These are phyloP conservation scores for Lactarius hatsudake DNA, from an alignment of 768 basidiomycete genomes.

Conservation along the genomic window DNA sequence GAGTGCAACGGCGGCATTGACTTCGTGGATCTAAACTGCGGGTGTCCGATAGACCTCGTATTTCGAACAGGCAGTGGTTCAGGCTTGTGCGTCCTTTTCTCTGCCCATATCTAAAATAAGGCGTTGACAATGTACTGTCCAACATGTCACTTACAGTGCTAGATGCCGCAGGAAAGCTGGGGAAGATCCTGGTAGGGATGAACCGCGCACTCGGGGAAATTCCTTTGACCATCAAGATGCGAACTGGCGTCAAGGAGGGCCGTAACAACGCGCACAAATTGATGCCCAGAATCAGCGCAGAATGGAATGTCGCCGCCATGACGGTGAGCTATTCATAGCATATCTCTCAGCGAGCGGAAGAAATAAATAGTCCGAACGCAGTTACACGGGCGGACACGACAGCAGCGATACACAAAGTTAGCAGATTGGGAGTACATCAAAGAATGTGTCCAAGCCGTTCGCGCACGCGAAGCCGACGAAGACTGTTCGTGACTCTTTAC, in stretches of 20 bases:
- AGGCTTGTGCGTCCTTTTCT: slow-evolving; percentile 62
- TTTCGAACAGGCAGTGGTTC: slow-evolving; percentile 90
- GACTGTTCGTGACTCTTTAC: slow-evolving; percentile 47
- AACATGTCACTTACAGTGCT: slow-evolving; percentile 53
- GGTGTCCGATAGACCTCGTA: slow-evolving; percentile 96
- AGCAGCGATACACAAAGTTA: slow-evolving; percentile 88
- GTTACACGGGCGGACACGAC: slow-evolving; percentile 95
- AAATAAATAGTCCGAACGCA: slow-evolving; percentile 34
- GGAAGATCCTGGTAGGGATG: slow-evolving; percentile 89
- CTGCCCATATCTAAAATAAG: background rate
- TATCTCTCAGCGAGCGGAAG: background rate
- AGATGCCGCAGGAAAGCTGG: slow-evolving; percentile 76
- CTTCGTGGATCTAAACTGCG: slow-evolving; percentile 94
- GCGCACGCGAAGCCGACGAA: slow-evolving; percentile 66
- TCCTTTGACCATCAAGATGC: slow-evolving; percentile 87
- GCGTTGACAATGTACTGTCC: background rate
- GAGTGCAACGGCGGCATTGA: slow-evolving; percentile 69
- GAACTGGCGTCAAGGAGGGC: slow-evolving; percentile 89
- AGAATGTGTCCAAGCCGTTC: slow-evolving; percentile 78
- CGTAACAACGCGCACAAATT: slow-evolving; percentile 86
- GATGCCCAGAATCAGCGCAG: slow-evolving; percentile 68
- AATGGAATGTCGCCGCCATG: slow-evolving; percentile 54
- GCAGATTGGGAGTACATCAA: slow-evolving; percentile 97
- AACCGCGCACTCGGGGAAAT: slow-evolving; percentile 85
- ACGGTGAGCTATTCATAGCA: slow-evolving; percentile 40